Percentiles rank a stretch among this genome's conserved stretches.
phyloP scores from a whole-genome alignment of 129 eudicot species.

The Chrysanthemum lavandulifolium region DNA sequence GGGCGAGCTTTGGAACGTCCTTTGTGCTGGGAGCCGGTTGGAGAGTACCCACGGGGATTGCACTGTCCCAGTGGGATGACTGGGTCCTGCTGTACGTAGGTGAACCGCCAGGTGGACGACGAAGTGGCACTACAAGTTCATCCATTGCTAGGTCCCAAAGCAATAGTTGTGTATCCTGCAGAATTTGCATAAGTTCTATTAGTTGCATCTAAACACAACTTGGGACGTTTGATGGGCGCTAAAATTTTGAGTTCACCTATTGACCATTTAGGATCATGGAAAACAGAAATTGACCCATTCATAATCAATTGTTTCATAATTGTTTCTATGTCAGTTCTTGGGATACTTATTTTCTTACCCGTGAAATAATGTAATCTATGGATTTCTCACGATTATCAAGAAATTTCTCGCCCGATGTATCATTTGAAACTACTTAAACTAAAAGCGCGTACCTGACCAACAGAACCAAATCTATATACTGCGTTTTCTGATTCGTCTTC shows the following conservation, averaged over 20 bases:
- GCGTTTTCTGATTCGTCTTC: constrained; percentile 61
- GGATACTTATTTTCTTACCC: too few relatives aligned
- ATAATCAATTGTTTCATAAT: background rate
- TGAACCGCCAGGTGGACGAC: constrained; percentile 81
- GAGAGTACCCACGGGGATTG: constrained; percentile 55
- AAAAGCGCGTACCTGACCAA: constrained; percentile 63
- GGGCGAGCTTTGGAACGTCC: constrained; percentile 84
- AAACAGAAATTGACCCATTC: background rate
- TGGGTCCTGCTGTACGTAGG: constrained; percentile 77
- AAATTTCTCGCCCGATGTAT: background rate
- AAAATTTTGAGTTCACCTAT: too few relatives aligned
- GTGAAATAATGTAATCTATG: too few relatives aligned
- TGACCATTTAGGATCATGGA: too few relatives aligned
- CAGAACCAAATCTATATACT: constrained; percentile 88
- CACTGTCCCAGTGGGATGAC: constrained; percentile 72
- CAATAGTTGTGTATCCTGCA: constrained; percentile 73
- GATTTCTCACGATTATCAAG: too few relatives aligned
- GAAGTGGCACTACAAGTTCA: constrained; percentile 75
- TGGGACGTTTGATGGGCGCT: background rate
- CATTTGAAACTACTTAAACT: constrained; percentile 1
- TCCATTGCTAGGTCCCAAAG: constrained; percentile 93
- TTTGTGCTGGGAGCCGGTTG: constrained; percentile 86
- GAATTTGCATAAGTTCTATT: background rate
- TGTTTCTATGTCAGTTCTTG: too few relatives aligned
- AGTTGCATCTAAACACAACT: background rate